These are phyloP conservation scores for Endocarpon pusillum DNA, from an alignment of 495 filamentous ascomycete genomes.

Conservation along the genomic window DNA sequence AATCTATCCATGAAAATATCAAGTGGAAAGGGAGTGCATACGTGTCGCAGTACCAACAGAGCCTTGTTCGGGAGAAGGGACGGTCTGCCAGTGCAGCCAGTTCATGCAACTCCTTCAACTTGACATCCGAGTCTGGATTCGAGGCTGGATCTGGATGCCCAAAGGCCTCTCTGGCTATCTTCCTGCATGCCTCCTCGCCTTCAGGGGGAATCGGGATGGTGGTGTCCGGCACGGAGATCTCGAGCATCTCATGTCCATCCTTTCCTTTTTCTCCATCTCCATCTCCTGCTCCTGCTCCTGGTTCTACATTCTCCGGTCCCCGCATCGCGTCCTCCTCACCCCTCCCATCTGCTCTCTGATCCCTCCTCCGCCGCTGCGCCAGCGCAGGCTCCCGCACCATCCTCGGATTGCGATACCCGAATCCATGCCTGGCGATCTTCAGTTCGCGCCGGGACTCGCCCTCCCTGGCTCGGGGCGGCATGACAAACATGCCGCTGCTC, in stretches of 20 bases:
- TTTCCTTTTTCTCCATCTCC: constrained; percentile 3
- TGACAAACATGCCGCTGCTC: constrained; percentile 62
- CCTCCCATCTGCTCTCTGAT: too few relatives aligned
- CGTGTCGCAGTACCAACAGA: constrained; percentile 89
- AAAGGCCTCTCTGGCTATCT: constrained; percentile 37
- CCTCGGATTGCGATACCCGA: constrained; percentile 62
- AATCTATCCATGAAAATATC: too few relatives aligned
- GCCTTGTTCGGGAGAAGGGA: constrained; percentile 47
- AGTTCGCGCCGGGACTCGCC: too few relatives aligned
- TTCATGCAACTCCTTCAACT: too few relatives aligned
- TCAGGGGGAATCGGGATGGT: constrained; percentile 35
- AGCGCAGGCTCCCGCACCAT: constrained; percentile 22
- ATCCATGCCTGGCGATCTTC: constrained; percentile 69
- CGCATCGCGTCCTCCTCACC: too few relatives aligned
- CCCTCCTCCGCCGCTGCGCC: constrained; percentile 2
- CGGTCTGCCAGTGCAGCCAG: constrained; percentile 45
- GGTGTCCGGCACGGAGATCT: constrained; percentile 23
- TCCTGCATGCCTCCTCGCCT: constrained; percentile 41
- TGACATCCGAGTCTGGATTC: too few relatives aligned
- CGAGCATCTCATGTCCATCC: constrained; percentile 15
- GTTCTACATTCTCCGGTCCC: too few relatives aligned
- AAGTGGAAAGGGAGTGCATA: too few relatives aligned
- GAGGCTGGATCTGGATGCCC: too few relatives aligned
- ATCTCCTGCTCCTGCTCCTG: constrained; percentile 17
- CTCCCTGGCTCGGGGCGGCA: constrained; percentile 58